Evolutionary conservation across 257 asterid species (phyloP), one percentile per base, ranked within the genome.

Genomic region (Plantago major): DNA sequence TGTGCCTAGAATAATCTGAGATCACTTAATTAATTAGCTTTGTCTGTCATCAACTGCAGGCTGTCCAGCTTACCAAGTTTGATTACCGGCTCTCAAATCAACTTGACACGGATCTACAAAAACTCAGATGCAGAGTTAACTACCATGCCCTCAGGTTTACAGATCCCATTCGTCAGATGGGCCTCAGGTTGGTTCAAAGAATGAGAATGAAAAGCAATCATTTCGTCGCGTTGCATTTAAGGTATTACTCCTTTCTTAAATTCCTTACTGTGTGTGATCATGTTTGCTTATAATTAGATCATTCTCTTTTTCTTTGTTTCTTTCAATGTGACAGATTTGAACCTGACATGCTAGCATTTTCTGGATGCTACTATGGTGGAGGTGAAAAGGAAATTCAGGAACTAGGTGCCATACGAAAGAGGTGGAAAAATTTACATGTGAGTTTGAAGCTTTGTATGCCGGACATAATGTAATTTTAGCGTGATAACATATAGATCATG

Each of bases 281-380:
- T 22, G 6, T 33, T 33, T 33, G 3, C 40, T 33, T 33, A 33
- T 33, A 33, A 0, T 33, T 33, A 33, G 40, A 4, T 0, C 6
- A 33, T 33, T 33, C 40, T 33, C 5, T 33, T 33, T 4, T 33
- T 33, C 1, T 22, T 2, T 12, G 26, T 15, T 4, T 19, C 8
- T 52, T 52, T 44, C 57, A 18, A 46, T 37, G 18, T 12, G 11
- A 60, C 76, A 86, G 95, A 78, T 87, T 76, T 71, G 95, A 87
- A 64, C 79, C 93, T 55, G 95, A 87, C 71, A 87, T 87, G 93
- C 76, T 87, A 37, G 95, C 95, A 54, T 87, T 87, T 72, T 84
- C 95, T 53, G 88, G 95, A 58, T 87, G 95, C 70, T 70, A 84
- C 58, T 87, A 82, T 55, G 93, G 90, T 18, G 88, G 93, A 49